These are phyloP conservation scores for Tolypocladium endophyticum DNA, from an alignment of 2,329 filamentous ascomycete genomes.

Conservation along the genomic window DNA sequence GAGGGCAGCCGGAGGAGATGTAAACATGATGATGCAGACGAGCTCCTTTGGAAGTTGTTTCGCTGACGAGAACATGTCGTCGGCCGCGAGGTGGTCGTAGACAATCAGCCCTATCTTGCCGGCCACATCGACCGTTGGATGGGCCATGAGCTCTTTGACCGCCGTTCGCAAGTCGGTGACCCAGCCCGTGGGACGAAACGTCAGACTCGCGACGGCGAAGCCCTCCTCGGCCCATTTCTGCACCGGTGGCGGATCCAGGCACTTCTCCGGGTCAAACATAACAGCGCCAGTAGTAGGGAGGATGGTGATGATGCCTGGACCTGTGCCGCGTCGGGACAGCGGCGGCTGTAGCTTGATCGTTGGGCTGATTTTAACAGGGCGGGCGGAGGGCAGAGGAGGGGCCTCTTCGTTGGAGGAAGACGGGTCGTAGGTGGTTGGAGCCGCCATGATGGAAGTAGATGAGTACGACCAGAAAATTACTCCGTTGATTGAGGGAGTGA, in stretches of 20 bases:
- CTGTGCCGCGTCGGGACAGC: conserved; percentile 18
- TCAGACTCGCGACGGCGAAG: conserved; percentile 16
- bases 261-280: neutral
- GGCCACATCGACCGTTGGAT: neutral
- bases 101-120: neutral
- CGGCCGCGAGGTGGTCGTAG: neutral
- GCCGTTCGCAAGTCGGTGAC: neutral
- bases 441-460: neutral
- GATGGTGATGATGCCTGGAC: conserved; percentile 22
- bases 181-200: neutral
- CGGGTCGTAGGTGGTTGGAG: conserved; percentile 3
- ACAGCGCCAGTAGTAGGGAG: neutral
- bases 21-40: neutral
- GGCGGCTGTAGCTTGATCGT: conserved; percentile 11
- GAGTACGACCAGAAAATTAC: no score
- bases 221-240: conserved; percentile 27
- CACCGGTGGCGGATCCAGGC: conserved; percentile 12
- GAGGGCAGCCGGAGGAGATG: neutral
- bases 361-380: neutral
- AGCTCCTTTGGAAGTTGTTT: neutral
- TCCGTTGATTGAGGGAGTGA: neutral
- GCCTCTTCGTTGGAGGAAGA: conserved; percentile 5
- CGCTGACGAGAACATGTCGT: neutral
- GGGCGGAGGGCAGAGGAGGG: neutral
- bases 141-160: neutral